phyloP scores from a whole-genome alignment of 1,284 basidiomycete genomes.

The Ganoderma lucidum region DNA sequence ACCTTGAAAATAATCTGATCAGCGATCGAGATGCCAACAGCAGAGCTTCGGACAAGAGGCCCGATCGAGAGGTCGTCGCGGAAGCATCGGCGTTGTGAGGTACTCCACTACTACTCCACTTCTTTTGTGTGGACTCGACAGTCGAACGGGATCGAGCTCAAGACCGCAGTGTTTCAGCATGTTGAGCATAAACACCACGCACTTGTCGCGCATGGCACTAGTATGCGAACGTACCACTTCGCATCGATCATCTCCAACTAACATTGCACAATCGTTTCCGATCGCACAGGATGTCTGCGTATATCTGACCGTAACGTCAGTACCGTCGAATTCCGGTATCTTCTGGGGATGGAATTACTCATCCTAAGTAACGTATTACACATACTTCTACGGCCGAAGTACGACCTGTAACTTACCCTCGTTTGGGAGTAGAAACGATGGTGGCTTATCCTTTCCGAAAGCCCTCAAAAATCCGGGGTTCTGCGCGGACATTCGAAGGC shows the following conservation, averaged over 20 bases:
- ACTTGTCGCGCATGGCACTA: background rate
- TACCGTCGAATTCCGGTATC: background rate
- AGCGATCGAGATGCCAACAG: background rate
- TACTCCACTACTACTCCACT: background rate
- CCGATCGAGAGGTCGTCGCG: background rate
- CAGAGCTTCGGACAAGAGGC: background rate
- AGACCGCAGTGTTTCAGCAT: background rate
- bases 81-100: background rate
- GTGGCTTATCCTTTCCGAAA: background rate
- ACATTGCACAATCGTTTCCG: background rate
- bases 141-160: background rate
- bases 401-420: background rate
- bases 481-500: background rate
- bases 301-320: background rate
- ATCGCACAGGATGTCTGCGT: background rate
- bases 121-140: background rate
- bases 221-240: background rate
- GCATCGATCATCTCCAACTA: background rate
- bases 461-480: background rate
- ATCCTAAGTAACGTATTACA: too few relatives aligned
- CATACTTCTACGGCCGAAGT: too few relatives aligned
- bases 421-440: background rate
- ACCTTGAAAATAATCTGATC: background rate
- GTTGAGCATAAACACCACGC: background rate
- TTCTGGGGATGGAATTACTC: background rate